These are phyloP conservation scores for Posidonia oceanica DNA, from an alignment of 116 monocot genomes.

Conservation along the genomic window DNA sequence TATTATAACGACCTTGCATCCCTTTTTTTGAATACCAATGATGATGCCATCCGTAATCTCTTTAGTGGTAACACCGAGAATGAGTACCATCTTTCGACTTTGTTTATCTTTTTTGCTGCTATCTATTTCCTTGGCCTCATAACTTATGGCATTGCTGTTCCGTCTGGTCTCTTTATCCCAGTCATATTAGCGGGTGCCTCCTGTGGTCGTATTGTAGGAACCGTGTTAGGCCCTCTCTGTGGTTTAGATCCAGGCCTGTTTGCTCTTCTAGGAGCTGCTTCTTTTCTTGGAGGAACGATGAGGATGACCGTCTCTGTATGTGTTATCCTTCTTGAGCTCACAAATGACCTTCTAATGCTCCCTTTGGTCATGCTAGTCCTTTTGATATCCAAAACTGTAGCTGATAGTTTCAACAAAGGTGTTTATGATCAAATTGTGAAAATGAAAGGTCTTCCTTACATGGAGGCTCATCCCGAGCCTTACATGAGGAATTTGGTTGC, in stretches of 20 bases:
- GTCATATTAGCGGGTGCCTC: constrained; percentile 89
- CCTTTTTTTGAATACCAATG: constrained; percentile 89
- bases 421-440: constrained; percentile 94
- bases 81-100: constrained; percentile 59
- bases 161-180: constrained; percentile 94
- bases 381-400: constrained; percentile 82
- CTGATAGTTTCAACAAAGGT: constrained; percentile 88
- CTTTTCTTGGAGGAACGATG: constrained; percentile 97
- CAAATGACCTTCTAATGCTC: constrained; percentile 95
- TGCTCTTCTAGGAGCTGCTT: constrained; percentile 82
- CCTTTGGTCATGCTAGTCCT: constrained; percentile 94
- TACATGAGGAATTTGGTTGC: constrained; percentile 87
- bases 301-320: constrained; percentile 97
- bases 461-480: constrained; percentile 91
- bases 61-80: constrained; percentile 57
- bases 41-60: constrained; percentile 90
- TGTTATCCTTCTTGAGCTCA: constrained; percentile 90
- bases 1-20: constrained; percentile 93
- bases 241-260: constrained; percentile 79
- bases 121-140: constrained; percentile 74
- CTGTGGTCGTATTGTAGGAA: constrained; percentile 71
- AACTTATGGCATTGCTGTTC: constrained; percentile 87
- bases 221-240: constrained; percentile 44
- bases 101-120: constrained; percentile 59
- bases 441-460: constrained; percentile 93